These are phyloP conservation scores for Globisporangium ultimum DNA, from an alignment of 352 stramenopile genomes.

Conservation along the genomic window DNA sequence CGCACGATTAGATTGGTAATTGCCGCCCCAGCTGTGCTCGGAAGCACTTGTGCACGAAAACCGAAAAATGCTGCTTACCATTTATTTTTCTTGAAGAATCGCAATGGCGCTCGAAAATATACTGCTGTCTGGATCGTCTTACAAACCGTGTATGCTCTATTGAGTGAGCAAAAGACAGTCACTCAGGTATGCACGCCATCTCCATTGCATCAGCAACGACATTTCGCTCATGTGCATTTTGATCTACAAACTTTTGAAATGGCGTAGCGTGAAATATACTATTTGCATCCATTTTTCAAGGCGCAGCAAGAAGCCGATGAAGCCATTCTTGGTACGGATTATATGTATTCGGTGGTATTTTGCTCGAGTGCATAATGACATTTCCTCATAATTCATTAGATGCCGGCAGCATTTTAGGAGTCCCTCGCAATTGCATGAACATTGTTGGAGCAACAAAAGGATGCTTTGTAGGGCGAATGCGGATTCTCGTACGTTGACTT, in stretches of 20 bases:
- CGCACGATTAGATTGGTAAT: conserved; percentile 59
- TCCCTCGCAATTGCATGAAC: conserved; percentile 69
- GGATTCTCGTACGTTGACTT: conserved; percentile 32
- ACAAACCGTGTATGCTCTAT: conserved; percentile 66
- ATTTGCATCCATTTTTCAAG: conserved; percentile 83
- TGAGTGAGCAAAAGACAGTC: conserved; percentile 75
- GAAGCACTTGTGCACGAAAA: no score
- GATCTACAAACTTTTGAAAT: neutral
- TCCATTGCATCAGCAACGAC: no score
- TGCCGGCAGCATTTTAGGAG: conserved; percentile 59
- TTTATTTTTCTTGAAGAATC: conserved; percentile 25
- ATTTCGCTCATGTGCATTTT: neutral
- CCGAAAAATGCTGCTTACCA: neutral
- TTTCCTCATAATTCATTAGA: conserved; percentile 27
- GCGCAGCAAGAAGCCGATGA: conserved; percentile 76
- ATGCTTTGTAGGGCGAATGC: conserved; percentile 58
- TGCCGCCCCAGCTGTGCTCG: no score
- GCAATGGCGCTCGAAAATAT: conserved; percentile 69
- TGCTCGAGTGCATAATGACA: neutral
- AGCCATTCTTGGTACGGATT: conserved; percentile 63
- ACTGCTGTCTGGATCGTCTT: conserved; percentile 81
- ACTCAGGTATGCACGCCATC: conserved; percentile 47
- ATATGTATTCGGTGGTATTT: no score
- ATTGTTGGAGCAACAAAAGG: conserved; percentile 85
- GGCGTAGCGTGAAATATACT: conserved; percentile 76